Base-by-base conservation (phyloP, 345 rosid genomes). In the Populus alba region DNA sequence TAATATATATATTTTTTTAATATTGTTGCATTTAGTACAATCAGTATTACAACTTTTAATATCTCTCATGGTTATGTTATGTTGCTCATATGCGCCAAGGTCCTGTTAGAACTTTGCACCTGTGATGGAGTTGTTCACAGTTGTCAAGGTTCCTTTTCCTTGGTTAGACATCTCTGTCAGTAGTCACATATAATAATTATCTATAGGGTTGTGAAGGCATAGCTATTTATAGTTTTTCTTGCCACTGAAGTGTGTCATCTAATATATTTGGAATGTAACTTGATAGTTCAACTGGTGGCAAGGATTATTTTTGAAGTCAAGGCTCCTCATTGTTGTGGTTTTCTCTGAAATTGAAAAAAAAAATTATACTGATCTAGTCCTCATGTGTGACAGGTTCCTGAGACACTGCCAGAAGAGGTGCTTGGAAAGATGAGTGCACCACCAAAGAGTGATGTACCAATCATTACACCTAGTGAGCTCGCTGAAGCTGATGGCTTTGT, bases 401-500 rank as follows among this genome's bases (percentile, higher is more conserved):
- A 94, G 86, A 94, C 95, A 10, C 92, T 94, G 33, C 88, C 91
- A 75, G 91, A 91, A 69, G 97, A 92, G 77, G 91, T 88, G 69
- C 92, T 94, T 35, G 86, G 87, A 3, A 92, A 90, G 83, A 92
- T 94, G 97, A 85, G 96, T 75, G 98, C 97, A 82, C 97, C 97
- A 70, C 92, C 93, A 12, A 94, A 94, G 91, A 89, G 92, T 39
- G 97, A 91, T 78, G 87, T 89, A 16, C 98, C 98, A 18, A 75
- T 88, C 85, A 88, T 92, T 51, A 87, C 97, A 47, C 94, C 98
- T 0, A 71, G 77, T 3, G 95, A 94, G 29, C 92, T 92, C 63
- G 79, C 97, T n/a, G 97, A 94, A 77, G 98, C 97, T 39, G 98
- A 94, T 83, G 98, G 98, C 13, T 92, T 92, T 76, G 80, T 92